Evolutionary conservation across 768 basidiomycete genomes (phyloP).

Genomic region (Boletellus sp.): DNA sequence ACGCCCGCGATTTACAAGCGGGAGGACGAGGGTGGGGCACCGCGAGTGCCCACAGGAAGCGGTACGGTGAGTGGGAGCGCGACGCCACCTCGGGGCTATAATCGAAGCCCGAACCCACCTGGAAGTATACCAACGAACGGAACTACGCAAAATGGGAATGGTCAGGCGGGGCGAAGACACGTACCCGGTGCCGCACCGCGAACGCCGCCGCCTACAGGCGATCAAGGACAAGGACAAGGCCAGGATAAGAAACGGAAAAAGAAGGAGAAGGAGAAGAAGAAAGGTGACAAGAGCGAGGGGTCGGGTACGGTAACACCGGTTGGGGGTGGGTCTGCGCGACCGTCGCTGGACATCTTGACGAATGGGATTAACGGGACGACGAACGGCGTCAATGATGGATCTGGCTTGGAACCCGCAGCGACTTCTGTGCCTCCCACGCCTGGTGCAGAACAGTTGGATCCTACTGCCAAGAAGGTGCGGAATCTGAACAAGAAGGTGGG

Average conservation of each 20-base stretch:
- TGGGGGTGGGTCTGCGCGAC: conserved; percentile 25
- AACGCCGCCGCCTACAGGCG: conserved; percentile 44
- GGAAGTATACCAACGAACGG: conserved; percentile 43
- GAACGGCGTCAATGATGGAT: conserved; percentile 14
- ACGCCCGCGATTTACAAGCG: conserved; percentile 89
- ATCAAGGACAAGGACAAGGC: conserved; percentile 26
- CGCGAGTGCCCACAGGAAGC: conserved; percentile 44
- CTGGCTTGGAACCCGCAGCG: conserved; percentile 1
- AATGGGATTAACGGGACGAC: conserved; percentile 21
- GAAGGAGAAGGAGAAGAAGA: conserved; percentile 55
- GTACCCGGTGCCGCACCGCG: conserved; percentile 73
- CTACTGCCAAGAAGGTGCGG: conserved; percentile 86
- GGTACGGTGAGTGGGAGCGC: conserved; percentile 52
- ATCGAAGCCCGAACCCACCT: conserved; percentile 52
- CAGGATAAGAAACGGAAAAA: conserved; percentile 37
- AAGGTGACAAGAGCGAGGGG: conserved; percentile 36
- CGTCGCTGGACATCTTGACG: conserved; percentile 37
- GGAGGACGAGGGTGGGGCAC: conserved; percentile 81
- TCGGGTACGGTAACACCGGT: conserved; percentile 29
- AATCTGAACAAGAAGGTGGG: conserved; percentile 93
- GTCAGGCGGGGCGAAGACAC: conserved; percentile 31
- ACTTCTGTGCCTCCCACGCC: conserved; percentile 49
- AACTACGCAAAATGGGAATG: conserved; percentile 27
- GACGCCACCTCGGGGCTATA: conserved; percentile 62
- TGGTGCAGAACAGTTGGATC: conserved; percentile 63